Conservation (phyloP, 768 basidiomycete species). For the Suillus brevipes region DNA sequence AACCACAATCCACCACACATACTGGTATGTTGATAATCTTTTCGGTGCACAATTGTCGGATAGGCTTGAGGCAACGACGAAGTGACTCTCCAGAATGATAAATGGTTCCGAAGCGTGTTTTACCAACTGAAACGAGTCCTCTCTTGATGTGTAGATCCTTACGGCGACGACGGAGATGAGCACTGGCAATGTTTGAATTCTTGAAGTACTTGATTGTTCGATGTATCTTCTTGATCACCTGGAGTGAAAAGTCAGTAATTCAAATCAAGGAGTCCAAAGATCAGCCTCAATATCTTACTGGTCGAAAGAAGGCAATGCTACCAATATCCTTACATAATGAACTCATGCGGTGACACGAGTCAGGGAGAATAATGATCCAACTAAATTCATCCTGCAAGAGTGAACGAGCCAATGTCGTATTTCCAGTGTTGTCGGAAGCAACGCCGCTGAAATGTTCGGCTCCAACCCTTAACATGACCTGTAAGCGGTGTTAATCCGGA, state of each 20-base stretch:
- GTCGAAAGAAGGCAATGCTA: neutral
- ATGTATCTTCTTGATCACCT: neutral
- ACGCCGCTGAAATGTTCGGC: neutral
- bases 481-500: neutral
- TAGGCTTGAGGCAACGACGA: neutral
- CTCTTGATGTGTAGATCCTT: neutral
- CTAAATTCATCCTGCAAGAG: constrained; percentile 8
- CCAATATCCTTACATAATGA: constrained; percentile 17
- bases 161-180: neutral
- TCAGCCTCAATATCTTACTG: neutral
- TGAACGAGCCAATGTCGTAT: constrained; percentile 17
- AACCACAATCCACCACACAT: neutral
- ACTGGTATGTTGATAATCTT: neutral
- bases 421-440: constrained; percentile 26
- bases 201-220: neutral
- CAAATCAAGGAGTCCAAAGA: neutral
- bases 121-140: neutral
- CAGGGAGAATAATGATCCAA: constrained; percentile 18
- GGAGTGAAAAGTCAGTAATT: neutral
- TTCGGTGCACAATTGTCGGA: neutral
- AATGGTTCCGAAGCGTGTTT: neutral
- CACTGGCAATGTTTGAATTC: neutral
- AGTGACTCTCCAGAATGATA: neutral
- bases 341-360: constrained; percentile 22
- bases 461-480: constrained; percentile 22